Evolutionary conservation across 2,329 filamentous ascomycete species (phyloP).

Genomic region (Phialemoniopsis sp.): DNA sequence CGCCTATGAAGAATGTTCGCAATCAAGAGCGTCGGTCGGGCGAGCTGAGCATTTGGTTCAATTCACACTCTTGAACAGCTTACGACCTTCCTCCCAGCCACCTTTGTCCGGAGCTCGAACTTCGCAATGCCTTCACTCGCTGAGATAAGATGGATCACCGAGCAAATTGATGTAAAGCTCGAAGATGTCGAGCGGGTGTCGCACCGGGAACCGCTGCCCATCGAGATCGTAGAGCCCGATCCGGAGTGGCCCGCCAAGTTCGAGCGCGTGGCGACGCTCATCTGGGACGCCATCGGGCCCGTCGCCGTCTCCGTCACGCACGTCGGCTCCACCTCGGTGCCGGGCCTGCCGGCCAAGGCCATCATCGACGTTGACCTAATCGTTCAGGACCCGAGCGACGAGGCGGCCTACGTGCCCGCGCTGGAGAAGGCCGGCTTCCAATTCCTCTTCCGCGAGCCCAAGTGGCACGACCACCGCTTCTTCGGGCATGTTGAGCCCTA

Average conservation of each 20-base stretch:
- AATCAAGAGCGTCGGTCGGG: too few species aligned
- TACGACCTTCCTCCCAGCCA: too few species aligned
- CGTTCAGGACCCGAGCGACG: conserved; percentile 31
- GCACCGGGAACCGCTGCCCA: not conserved
- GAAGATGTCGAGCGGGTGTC: too few species aligned
- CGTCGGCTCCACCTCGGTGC: conserved; percentile 46
- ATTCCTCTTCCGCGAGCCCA: conserved; percentile 39
- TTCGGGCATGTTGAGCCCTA: conserved; percentile 29
- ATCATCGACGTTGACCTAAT: conserved; percentile 49
- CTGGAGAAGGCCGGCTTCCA: conserved; percentile 39
- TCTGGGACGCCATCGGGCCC: conserved; percentile 27
- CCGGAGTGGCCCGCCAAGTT: conserved; percentile 29
- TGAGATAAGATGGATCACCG: not conserved
- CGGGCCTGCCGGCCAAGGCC: conserved; percentile 42
- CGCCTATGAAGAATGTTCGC: too few species aligned
- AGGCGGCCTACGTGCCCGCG: conserved; percentile 33
- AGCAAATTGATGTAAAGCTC: not conserved
- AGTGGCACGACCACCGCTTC: conserved; percentile 44
- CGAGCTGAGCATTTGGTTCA: too few species aligned
- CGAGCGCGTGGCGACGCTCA: conserved; percentile 17
- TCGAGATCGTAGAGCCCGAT: conserved; percentile 29
- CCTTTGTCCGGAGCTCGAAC: too few species aligned
- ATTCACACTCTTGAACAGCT: too few species aligned
- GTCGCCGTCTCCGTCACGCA: conserved; percentile 33
- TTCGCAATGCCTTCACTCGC: conserved; percentile 1